Base-by-base conservation (phyloP, 1,139 yeast genomes). In the Kluyveromyces marxianus region DNA sequence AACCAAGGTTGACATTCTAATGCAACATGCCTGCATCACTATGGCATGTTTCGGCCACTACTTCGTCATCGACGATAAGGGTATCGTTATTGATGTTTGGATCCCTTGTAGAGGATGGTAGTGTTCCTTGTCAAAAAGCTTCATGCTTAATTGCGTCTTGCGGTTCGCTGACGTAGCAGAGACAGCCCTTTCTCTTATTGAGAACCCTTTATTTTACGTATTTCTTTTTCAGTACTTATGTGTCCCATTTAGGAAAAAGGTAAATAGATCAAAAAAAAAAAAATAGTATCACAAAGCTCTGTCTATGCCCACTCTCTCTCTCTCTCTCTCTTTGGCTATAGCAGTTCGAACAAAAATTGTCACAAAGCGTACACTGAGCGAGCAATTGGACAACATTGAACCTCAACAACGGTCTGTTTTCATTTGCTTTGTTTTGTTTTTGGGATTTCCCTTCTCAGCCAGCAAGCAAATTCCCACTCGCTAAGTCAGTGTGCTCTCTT, bases 1-100 rank as follows among this genome's bases (percentile, higher is more conserved):
- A 2, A 72, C 80, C 1, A 72, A 74, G 44, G 69, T 84, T 5
- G 67, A 69, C 39, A 69, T 85, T 36, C 57, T 77, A 29, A 90
- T 92, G 1, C 92, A 85, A 58, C 94, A 85, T 59, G 70, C 81
- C 8, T 85, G 95, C 62, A 84, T 85, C 48, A 76, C 86, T 1
- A 84, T 86, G 40, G 81, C 82, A 4, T 69, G 79, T 21, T 81
- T 72, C 59, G 78, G 79, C 3, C 79, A 76, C 69, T 82, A 71
- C 62, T 82, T 67, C 59, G 67, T 80, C 1, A 70, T 78, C 25
- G 79, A 79, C 37, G 74, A 70, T 7, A 68, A 64, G 2, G 75
- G 72, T 24, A 64, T 57, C 4, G 80, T 83, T 2, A 72, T 68
- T 1, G 94, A 85, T 58, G 69, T 84, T 10, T 83, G 92, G 89